A percentile compares a stretch with the other conserved stretches of the same genome.
Evolutionary conservation across 257 asterid genomes (phyloP).

Genomic region (Solanum chmielewskii): DNA sequence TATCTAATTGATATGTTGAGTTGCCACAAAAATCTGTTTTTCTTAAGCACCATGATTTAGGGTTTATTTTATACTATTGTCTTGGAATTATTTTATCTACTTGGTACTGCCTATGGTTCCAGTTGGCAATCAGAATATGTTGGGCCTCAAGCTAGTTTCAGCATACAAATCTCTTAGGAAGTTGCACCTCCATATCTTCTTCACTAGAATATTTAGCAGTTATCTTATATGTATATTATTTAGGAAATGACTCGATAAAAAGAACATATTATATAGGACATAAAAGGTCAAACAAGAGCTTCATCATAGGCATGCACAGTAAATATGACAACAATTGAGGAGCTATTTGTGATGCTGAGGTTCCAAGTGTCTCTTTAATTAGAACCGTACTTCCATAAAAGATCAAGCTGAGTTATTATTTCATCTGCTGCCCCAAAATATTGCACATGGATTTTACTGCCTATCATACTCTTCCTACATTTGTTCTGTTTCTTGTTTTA

Average conservation of each 20-base stretch:
- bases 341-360: not conserved
- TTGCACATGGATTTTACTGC: not conserved
- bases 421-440: not conserved
- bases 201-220: not conserved
- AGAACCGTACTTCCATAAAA: not conserved
- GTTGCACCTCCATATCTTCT: not conserved
- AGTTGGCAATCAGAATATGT: not conserved
- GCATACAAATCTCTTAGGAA: not conserved
- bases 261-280: not conserved
- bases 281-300: not conserved
- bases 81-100: not conserved
- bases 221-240: not conserved
- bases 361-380: not conserved
- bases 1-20: not conserved
- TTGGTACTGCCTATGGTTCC: not conserved
- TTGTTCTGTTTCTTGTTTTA: not conserved
- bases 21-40: not conserved
- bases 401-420: not conserved
- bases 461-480: not conserved
- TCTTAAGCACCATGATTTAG: not conserved
- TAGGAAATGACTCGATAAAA: not conserved
- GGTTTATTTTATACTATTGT: not conserved
- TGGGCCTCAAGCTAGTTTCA: not conserved
- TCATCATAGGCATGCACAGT: not conserved
- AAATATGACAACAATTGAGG: not conserved